phyloP scores from a whole-genome alignment of 371 early-diverging fungal genomes.

The Rhizopus stolonifer region DNA sequence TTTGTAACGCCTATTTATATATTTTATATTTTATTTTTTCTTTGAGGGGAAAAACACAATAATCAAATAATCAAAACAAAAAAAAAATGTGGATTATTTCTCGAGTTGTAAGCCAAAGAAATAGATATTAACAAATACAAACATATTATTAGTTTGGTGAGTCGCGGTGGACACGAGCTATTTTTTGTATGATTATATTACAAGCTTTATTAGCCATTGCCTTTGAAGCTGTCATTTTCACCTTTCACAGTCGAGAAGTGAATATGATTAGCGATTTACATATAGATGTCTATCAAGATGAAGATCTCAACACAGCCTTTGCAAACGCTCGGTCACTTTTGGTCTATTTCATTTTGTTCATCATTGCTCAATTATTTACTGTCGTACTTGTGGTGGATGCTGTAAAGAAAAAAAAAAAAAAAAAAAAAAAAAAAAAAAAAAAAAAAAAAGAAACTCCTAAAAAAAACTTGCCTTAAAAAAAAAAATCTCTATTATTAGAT shows the following conservation, averaged over 20 bases:
- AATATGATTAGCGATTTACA: slow-evolving; percentile 22
- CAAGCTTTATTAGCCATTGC: slow-evolving; percentile 41
- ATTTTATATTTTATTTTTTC: neutral
- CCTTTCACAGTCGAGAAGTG: slow-evolving; percentile 31
- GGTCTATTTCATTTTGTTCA: slow-evolving; percentile 46
- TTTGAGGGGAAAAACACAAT: neutral
- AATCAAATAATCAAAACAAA: neutral
- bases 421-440: slow-evolving; percentile 2
- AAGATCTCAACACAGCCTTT: slow-evolving; percentile 31
- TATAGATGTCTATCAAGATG: slow-evolving; percentile 18
- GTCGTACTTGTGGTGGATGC: slow-evolving; percentile 46
- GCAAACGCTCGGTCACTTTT: slow-evolving; percentile 47
- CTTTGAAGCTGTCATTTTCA: slow-evolving; percentile 45
- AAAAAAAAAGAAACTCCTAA: neutral
- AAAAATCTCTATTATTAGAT: slow-evolving; percentile 27
- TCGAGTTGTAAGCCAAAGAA: slow-evolving; percentile 31
- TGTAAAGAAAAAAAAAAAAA: slow-evolving; percentile 22
- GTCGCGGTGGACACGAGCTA: slow-evolving; percentile 49
- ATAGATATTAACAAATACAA: neutral
- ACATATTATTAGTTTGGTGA: slow-evolving; percentile 46
- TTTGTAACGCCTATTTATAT: neutral
- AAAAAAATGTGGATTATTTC: slow-evolving; percentile 53
- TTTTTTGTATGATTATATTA: slow-evolving; percentile 35
- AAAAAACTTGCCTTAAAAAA: too few relatives aligned
- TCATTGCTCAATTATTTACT: slow-evolving; percentile 47